Evolutionary conservation across 2,329 filamentous ascomycete genomes (phyloP), one percentile per base, ranked within the genome.

Genomic region (Claviceps purpurea): DNA sequence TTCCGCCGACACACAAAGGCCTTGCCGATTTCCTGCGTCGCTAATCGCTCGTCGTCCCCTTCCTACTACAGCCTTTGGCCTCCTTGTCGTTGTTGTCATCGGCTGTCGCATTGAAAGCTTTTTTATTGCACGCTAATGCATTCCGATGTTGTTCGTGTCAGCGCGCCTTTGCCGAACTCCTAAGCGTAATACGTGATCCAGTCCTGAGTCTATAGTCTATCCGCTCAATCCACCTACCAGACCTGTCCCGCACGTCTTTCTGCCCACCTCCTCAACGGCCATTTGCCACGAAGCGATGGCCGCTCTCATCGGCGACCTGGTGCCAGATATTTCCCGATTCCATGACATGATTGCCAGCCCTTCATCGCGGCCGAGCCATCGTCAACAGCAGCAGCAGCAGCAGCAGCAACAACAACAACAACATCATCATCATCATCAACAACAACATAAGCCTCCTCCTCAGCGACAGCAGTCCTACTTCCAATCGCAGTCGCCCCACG

Each of bases 271-370:
- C 44, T 51, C 52, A 52, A n/a, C 43, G 43, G 26, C 16, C 24
- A 30, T 30, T 37, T 46, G 51, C 24, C 54, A 56, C 64, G 61
- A 72, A 72, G 75, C 68, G 70, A 83, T 84, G 80, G 80, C 79
- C 64, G 74, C 79, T 69, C 67, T 82, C 68, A 76, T 82, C 60
- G 77, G 78, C 67, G 87, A 91, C 73, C 82, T 82, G 72, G 81
- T 82, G 70, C 78, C 86, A 68, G 82, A 88, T 70, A 75, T 82
- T 60, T 76, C 79, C 61, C 78, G 81, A 70, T 84, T 85, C 70
- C 79, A 81, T 73, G 81, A 76, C 71, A 85, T 82, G 76, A 85
- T 88, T 73, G 69, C 71, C 54, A 68, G 70, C 52, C 67, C 74
- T 45, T 69, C 70, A 49, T 60, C 73, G 57, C 68, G 66, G 57